Evolutionary conservation across 2,329 filamentous ascomycete species (phyloP), one percentile per base, ranked within the genome.

Genomic region (Botrytis byssoidea): DNA sequence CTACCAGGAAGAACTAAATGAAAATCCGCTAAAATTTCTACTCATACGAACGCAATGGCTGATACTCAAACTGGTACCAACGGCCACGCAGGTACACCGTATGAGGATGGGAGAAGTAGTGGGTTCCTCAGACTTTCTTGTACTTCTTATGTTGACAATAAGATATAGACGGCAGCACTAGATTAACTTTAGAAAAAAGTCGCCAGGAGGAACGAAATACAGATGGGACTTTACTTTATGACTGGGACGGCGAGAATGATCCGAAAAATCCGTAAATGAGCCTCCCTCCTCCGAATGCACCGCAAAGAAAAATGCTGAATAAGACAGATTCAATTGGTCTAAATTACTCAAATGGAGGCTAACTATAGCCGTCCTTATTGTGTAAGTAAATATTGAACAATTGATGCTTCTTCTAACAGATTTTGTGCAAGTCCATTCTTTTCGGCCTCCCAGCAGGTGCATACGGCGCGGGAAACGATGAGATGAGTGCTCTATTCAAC

Each of bases 381-480:
- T 69, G 67, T 59, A 32, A 44, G 67, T 42, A 7, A 20, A 7
- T 46, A 51, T 67, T 25, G 4, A 51, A 67, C 22, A 55, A 55
- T n/a, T 20, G 14, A 12, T 8, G 10, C 4, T 25, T 20, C 18
- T 22, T 51, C 44, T 67, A 29, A 67, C 32, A 29, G 8, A 6
- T 18, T 16, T 14, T 48, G 18, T 18, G 8, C 66, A 82, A 82
- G 4, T 83, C 82, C 5, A 83, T 83, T 60, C 80, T 83, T 22
- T 76, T 82, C 82, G 6, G 80, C 80, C 25, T 82, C 81, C 16
- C 82, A 57, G 73, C 73, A 1, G 73, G 73, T 42, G 73, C 70
- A 57, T 74, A 83, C 48, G 76, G 75, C 1, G 77, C 79, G 1
- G 82, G 83, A 71, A 84, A 84, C 70, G 77, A 82, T 25, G 82